Evolutionary conservation across 2,329 filamentous ascomycete species (phyloP).

Genomic region (Colletotrichum sp.): DNA sequence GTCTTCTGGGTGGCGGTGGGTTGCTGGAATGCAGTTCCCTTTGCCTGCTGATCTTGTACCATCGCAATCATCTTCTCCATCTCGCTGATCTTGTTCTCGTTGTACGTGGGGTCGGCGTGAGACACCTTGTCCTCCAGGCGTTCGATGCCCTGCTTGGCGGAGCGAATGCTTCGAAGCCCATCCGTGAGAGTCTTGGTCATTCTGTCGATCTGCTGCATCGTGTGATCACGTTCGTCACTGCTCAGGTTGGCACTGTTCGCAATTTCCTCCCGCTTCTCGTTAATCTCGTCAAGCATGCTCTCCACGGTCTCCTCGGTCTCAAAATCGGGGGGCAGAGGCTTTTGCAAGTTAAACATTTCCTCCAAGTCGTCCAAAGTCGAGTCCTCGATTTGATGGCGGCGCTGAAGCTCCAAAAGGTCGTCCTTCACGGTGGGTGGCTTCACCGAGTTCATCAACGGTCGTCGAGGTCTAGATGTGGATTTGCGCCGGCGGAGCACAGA

Average conservation of each 20-base stretch:
- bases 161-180: conserved; percentile 56
- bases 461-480: conserved; percentile 48
- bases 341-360: conserved; percentile 42
- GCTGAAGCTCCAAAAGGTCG: conserved; percentile 59
- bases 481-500: conserved; percentile 28
- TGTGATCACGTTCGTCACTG: conserved; percentile 35
- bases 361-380: conserved; percentile 65
- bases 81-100: background rate
- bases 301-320: conserved; percentile 3
- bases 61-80: background rate
- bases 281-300: conserved; percentile 21
- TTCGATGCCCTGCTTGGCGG: conserved; percentile 63
- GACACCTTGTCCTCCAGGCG: conserved; percentile 58
- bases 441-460: conserved; percentile 58
- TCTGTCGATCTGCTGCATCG: conserved; percentile 50
- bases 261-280: conserved; percentile 18
- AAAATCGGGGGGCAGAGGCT: conserved; percentile 11
- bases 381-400: conserved; percentile 60
- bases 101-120: conserved; percentile 35
- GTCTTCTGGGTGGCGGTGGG: background rate
- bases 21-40: background rate
- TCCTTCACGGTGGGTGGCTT: conserved; percentile 60
- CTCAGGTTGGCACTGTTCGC: conserved; percentile 16
- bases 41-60: conserved; percentile 7
- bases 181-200: conserved; percentile 60